Evolutionary conservation across 140 eudicot genomes (phyloP), one percentile per base, ranked within the genome.

Genomic region (Senecio squalidus): DNA sequence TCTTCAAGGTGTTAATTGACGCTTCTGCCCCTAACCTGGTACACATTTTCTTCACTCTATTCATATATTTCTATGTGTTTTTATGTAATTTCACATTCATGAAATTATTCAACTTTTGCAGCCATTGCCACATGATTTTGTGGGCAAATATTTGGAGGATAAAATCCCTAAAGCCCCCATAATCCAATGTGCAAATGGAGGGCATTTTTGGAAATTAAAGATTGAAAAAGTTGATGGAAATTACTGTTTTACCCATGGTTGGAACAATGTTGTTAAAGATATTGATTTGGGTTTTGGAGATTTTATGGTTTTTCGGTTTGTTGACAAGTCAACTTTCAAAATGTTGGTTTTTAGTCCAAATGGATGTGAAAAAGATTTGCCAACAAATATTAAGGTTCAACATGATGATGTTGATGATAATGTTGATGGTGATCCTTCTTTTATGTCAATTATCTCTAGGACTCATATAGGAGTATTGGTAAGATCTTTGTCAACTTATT

Each of bases 221-320:
- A 60, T 74, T 2, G 18, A 21, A 61, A 8, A 25, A 45, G 21
- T 52, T 28, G 71, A 50, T 10, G 53, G 26, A 9, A 28, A 0
- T 24, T 67, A 53, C 6, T 61, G 61, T 36, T 74, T 74, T 13
- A 9, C 16, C 15, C 9, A 60, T 10, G 79, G 75, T 6, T 74
- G 79, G 79, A 29, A 11, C 16, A 33, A 54, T n/a, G 73, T 74
- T 45, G 74, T 74, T 22, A 10, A 45, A 27, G 79, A 74, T 60
- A 47, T 15, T 6, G 18, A 15, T 5, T 29, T 67, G 57, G 66
- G n/a, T 9, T 62, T 13, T 40, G 75, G 61, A 20, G 57, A 74
- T 36, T 74, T 67, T 67, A 45, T 74, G 9, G 53, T 60, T 2
- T 67, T 74, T 54, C 10, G 29, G 41, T 52, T 67, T 13, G 39